Base-by-base conservation (phyloP, 1,284 basidiomycete species). In the Ceratobasidium papillatum region DNA sequence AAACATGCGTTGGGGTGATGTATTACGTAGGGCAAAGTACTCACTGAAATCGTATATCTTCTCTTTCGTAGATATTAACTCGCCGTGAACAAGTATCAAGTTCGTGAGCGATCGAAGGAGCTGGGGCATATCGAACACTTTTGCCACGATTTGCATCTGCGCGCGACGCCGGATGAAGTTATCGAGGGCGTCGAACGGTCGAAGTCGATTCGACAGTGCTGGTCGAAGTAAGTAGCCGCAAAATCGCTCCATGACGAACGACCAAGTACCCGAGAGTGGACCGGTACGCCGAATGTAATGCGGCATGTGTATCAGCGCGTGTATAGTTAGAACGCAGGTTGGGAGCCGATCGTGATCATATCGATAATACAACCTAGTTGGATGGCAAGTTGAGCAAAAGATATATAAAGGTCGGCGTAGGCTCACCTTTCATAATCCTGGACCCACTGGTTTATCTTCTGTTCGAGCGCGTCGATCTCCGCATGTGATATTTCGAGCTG, bases 211-310 rank as follows among this genome's bases (percentile, higher is more conserved):
- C 5, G 54, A 47, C 22, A 81, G 78, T 3, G 77, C 77, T 12
- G 77, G 78, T 27, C 77, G 45, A 47, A 47, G 75, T 17, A 81
- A 65, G 30, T 38, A 34, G 9, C 79, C 78, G 74, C 81, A 81
- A 56, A 76, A 79, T 7, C 78, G 76, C 69, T 81, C 80, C 78
- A 80, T 85, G 0, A 82, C 80, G 73, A 84, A 86, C 0, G 84
- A 83, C 85, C 84, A 86, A 61, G 83, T 83, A 11, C 78, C 78
- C 84, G 84, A 86, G 0, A 84, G 82, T 3, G 83, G 84, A 0
- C 84, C 83, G 3, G 74, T 77, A 2, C 61, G 66, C 49, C 79
- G 66, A 43, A 85, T 84, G 54, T 78, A 77, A 43, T 79, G 78
- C 0, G 81, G 80, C 52, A 84, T 80, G 74, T 85, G 84, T 4